Evolutionary conservation across 179 eudicot species (phyloP), one percentile per base, ranked within the genome.

Genomic region (Dionaea muscipula): DNA sequence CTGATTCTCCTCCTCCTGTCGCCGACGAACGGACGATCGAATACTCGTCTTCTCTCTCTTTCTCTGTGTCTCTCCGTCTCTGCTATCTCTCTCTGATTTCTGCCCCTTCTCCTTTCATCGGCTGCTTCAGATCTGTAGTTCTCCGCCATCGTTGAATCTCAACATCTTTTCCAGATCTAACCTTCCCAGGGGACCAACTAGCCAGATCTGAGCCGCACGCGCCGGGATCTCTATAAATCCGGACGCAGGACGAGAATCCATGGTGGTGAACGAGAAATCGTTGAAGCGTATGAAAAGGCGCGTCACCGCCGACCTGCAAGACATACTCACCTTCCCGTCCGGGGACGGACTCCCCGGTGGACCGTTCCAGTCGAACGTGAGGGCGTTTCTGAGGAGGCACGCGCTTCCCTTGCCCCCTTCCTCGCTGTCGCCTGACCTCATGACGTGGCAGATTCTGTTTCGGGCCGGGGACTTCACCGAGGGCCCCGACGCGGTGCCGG

Each of bases 181-280:
- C n/a, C n/a, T n/a, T n/a, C n/a, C n/a, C n/a, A n/a, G n/a, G n/a
- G n/a, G n/a, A 31, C 35, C 35, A 31, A 4, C 35, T 31, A 6
- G 22, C 7, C 20, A 5, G 10, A 39, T 39, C 44, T 39, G 22
- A 43, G 10, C 47, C 24, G 9, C 7, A 17, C 21, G 44, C 17
- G 37, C 37, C 37, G 7, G 15, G 43, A 38, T 38, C 43, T 38
- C n/a, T n/a, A n/a, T 31, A 31, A 11, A 31, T 31, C 0, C 35
- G 35, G 10, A 6, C 35, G 5, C 35, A 4, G 35, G 23, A 19
- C n/a, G 17, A 39, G 17, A 43, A 43, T 17, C 21, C 26, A 88
- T 85, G 96, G 96, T 85, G 49, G 91, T 88, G 28, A 85, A 76
- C 70, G 87, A 83, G n/a, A 75, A 88, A 44, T 78, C 91, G 10